Evolutionary conservation across 1,284 basidiomycete species (phyloP), one percentile per base, ranked within the genome.

Genomic region (Crucibulum parvulum): DNA sequence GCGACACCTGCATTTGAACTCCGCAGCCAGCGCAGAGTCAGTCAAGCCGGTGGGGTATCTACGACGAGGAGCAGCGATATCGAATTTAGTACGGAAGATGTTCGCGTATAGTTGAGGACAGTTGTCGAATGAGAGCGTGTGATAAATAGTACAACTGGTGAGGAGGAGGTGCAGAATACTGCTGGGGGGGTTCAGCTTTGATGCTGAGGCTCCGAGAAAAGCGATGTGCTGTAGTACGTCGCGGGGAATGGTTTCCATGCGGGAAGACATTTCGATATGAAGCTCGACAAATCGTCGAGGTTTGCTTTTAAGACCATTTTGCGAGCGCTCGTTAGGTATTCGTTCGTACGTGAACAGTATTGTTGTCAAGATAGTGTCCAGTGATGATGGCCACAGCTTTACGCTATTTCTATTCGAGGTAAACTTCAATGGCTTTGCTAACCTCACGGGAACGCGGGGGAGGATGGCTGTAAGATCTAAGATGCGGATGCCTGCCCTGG

Each of bases 61-160:
- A 16, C 84, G 77, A 56, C 70, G 62, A n/a, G 74, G 68, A 1
- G 80, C 77, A 0, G 62, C 66, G n/a, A 73, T 66, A 68, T 90
- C 88, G 62, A 90, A 91, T 57, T 76, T 80, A 24, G 72, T 69
- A 11, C 78, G 76, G 69, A 88, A 92, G 6, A 91, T 78, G 56
- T 76, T 71, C 7, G 88, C 87, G 68, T 91, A 92, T 39, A 92
- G 78, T 52, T 86, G 79, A 0, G 89, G 84, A 53, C 84, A 86
- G 18, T 73, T 63, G 9, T 67, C 62, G 55, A 79, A 55, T 58
- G 75, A 77, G 11, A 91, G 78, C 5, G 78, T 70, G 34, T 72
- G 68, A 56, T 86, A 73, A 11, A 90, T 67, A 0, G 73, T 68
- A 1, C 79, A 81, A 56, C 72, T 81, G 7, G 82, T 80, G 54